Evolutionary conservation across 306 rosid species (phyloP).

Genomic region (Urtica urens): DNA sequence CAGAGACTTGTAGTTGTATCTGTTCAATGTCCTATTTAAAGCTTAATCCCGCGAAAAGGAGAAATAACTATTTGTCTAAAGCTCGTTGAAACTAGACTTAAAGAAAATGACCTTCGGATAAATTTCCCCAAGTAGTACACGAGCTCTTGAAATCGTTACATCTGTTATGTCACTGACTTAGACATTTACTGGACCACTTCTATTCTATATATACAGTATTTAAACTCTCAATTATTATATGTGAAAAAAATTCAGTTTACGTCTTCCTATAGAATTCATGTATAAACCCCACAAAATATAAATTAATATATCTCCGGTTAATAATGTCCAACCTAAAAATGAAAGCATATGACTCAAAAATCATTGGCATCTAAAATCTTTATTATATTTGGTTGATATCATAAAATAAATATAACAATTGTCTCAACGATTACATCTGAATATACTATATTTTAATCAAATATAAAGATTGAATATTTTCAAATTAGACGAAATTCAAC

Average conservation of each 20-base stretch:
- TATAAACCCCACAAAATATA: background rate
- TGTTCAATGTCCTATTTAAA: background rate
- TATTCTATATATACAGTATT: background rate
- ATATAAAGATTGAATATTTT: too few species aligned
- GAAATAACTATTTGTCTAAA: background rate
- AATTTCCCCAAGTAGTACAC: background rate
- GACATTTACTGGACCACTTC: slow-evolving; percentile 6
- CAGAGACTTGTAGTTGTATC: too few species aligned
- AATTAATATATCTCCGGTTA: too few species aligned
- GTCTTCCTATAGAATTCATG: background rate
- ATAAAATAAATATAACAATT: too few species aligned
- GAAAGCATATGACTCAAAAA: background rate
- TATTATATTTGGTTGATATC: background rate
- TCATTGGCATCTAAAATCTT: background rate
- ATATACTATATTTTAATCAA: too few species aligned
- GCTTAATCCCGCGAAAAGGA: background rate
- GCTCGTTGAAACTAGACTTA: slow-evolving; percentile 6
- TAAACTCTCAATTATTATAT: too few species aligned
- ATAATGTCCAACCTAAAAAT: too few species aligned
- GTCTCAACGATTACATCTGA: too few species aligned
- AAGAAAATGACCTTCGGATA: slow-evolving; percentile 5
- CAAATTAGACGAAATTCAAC: too few species aligned
- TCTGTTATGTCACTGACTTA: background rate
- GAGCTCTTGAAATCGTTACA: background rate
- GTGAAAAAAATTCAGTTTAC: too few species aligned